Percentiles rank a stretch among this genome's conserved stretches.
Conservation (phyloP, 2,329 filamentous ascomycete genomes). For the Fusarium sp. region DNA sequence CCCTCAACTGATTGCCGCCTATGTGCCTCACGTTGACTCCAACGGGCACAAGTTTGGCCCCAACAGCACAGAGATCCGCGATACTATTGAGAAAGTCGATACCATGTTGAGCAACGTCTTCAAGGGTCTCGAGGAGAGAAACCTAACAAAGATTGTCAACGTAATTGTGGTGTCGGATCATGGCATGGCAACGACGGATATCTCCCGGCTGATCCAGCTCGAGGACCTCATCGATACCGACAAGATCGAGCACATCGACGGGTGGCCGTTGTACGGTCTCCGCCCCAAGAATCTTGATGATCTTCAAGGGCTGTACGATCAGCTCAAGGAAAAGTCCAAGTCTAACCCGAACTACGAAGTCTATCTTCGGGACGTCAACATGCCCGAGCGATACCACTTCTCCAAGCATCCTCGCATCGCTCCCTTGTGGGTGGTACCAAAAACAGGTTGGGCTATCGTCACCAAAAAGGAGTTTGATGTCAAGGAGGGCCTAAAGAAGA, state of each 20-base stretch:
- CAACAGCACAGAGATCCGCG: constrained; percentile 90
- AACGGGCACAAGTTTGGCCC: constrained; percentile 91
- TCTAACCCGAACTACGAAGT: constrained; percentile 81
- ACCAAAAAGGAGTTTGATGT: constrained; percentile 83
- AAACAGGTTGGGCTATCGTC: constrained; percentile 93
- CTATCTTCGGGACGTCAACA: constrained; percentile 85
- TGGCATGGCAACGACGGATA: constrained; percentile 95
- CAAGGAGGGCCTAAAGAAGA: constrained; percentile 69
- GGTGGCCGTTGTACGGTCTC: constrained; percentile 93
- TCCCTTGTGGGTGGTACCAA: constrained; percentile 93
- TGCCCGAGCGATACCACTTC: constrained; percentile 96
- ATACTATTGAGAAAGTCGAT: constrained; percentile 84
- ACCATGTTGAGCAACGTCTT: constrained; percentile 84
- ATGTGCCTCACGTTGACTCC: constrained; percentile 91
- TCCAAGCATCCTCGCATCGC: constrained; percentile 89
- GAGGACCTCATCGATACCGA: constrained; percentile 86
- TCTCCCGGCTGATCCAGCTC: constrained; percentile 83
- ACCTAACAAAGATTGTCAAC: constrained; percentile 91
- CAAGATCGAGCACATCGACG: constrained; percentile 86
- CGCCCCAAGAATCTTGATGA: constrained; percentile 79
- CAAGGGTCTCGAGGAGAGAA: constrained; percentile 79
- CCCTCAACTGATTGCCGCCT: constrained; percentile 92
- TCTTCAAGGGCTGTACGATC: constrained; percentile 74
- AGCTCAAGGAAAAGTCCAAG: constrained; percentile 66
- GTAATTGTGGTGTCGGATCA: constrained; percentile 97